Evolutionary conservation across 768 basidiomycete genomes (phyloP).

Genomic region (Bullera alba): DNA sequence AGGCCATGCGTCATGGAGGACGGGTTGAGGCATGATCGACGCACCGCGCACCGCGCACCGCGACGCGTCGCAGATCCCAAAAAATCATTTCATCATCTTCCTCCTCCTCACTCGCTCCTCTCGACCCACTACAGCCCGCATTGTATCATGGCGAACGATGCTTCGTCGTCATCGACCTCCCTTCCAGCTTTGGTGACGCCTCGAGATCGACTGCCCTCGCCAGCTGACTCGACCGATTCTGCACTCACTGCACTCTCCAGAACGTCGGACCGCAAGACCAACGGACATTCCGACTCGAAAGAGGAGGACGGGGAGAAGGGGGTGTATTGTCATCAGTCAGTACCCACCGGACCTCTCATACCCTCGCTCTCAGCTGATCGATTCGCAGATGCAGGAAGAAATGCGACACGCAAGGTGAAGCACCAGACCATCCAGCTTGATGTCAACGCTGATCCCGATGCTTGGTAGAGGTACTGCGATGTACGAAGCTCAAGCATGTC

Average conservation of each 20-base stretch:
- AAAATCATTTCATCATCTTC: background rate
- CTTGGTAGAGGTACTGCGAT: constrained; percentile 9
- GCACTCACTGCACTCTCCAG: background rate
- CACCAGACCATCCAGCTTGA: background rate
- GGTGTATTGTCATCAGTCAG: constrained; percentile 17
- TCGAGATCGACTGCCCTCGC: background rate
- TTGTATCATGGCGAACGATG: background rate
- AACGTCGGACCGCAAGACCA: background rate
- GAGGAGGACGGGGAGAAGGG: background rate
- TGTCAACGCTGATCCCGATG: background rate
- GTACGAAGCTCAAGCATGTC: constrained; percentile 5
- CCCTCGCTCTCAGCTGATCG: background rate
- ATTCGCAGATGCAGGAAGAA: constrained; percentile 5
- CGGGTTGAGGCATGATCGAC: no score
- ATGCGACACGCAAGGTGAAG: constrained; percentile 1
- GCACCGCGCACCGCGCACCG: no score
- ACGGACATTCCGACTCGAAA: background rate
- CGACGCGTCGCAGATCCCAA: background rate
- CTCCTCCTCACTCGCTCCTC: background rate
- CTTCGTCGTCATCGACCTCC: background rate
- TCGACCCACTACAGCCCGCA: background rate
- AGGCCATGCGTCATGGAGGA: no score
- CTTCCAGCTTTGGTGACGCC: background rate
- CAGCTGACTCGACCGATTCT: background rate
- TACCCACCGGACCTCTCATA: background rate